Percentiles rank a stretch among this genome's conserved stretches.
Evolutionary conservation across 495 filamentous ascomycete genomes (phyloP).

Genomic region (Podospora appendiculata): DNA sequence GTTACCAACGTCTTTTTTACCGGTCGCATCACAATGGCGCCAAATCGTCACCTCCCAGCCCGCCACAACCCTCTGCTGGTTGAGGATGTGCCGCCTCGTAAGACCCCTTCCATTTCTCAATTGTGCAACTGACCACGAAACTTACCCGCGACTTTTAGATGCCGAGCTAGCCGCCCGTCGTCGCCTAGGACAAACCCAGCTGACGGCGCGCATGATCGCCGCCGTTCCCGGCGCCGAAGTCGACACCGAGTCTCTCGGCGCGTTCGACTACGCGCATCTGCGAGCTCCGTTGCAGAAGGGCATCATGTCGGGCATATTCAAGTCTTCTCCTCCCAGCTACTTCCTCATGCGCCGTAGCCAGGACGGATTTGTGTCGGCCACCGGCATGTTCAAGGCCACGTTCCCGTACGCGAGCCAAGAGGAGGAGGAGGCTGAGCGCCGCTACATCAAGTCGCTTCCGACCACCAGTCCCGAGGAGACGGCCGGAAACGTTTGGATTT

Average conservation of each 20-base stretch:
- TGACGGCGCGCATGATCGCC: conserved; percentile 66
- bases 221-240: conserved; percentile 56
- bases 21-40: conserved; percentile 42
- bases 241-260: conserved; percentile 66
- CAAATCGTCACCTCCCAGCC: conserved; percentile 55
- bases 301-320: conserved; percentile 87
- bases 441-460: conserved; percentile 70
- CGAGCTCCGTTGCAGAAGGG: conserved; percentile 84
- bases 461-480: conserved; percentile 84
- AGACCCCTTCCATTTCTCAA: conserved; percentile 8
- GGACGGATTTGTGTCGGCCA: conserved; percentile 91
- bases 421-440: conserved; percentile 82
- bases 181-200: conserved; percentile 83
- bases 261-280: conserved; percentile 93
- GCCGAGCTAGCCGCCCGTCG: conserved; percentile 75
- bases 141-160: conserved; percentile 49
- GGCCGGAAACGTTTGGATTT: conserved; percentile 94
- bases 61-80: conserved; percentile 70
- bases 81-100: conserved; percentile 62
- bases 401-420: conserved; percentile 84
- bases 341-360: conserved; percentile 95
- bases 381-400: conserved; percentile 98
- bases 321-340: conserved; percentile 77
- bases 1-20: not conserved
- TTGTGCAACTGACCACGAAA: not conserved